phyloP scores from a whole-genome alignment of 2,329 filamentous ascomycete species.

The Ophiocordyceps polyrhachis-furcata region DNA sequence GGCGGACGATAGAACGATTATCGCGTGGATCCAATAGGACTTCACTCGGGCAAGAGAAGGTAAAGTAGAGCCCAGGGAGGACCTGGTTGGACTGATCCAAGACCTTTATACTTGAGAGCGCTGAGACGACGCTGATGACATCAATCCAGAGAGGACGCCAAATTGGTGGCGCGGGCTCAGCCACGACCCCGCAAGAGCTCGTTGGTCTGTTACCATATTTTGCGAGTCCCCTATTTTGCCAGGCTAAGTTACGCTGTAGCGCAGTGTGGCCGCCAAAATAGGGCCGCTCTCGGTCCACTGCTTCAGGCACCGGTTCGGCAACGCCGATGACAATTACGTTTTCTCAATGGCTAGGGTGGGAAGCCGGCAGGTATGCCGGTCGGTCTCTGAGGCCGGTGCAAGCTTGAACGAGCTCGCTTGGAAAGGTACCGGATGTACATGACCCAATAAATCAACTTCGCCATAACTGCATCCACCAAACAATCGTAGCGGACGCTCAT shows the following conservation, averaged over 20 bases:
- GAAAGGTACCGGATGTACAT: constrained; percentile 26
- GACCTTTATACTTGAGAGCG: not conserved
- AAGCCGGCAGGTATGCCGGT: constrained; percentile 51
- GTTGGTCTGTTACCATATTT: not conserved
- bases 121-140: not conserved
- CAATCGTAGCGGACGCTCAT: constrained; percentile 38
- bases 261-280: not conserved
- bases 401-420: constrained; percentile 20
- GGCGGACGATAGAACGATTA: too few species aligned
- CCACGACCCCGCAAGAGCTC: not conserved
- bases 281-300: not conserved
- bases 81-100: too few species aligned
- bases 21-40: too few species aligned
- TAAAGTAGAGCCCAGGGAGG: too few species aligned
- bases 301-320: not conserved
- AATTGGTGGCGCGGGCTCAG: not conserved
- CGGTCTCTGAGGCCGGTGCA: constrained; percentile 50
- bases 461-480: constrained; percentile 21
- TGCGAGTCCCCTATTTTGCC: not conserved
- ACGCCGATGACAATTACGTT: constrained; percentile 12
- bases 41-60: too few species aligned
- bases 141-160: not conserved
- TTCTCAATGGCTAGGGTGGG: constrained; percentile 15
- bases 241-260: not conserved
- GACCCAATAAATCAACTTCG: constrained; percentile 18